Conservation (phyloP, 805 yeast genomes). For the Candida anglica region DNA sequence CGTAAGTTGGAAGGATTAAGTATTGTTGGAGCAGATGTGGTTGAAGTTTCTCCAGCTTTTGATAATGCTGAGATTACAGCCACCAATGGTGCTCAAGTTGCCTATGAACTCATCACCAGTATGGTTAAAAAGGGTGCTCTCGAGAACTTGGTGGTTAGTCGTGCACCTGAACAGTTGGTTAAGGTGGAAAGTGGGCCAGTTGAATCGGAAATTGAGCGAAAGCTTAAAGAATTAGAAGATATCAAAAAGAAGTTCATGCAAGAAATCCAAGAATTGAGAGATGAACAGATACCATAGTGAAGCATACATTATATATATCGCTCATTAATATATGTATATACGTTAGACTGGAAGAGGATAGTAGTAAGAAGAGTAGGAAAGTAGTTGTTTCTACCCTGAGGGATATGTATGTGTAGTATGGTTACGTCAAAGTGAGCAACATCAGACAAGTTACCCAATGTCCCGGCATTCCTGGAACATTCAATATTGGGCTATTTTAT, state of each 20-base stretch:
- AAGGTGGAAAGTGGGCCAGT: conserved; percentile 6
- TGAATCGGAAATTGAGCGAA: conserved; percentile 5
- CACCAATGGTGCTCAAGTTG: conserved; percentile 68
- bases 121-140: conserved; percentile 61
- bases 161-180: conserved; percentile 8
- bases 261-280: conserved; percentile 8
- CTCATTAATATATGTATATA: too few relatives aligned
- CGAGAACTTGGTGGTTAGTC: conserved; percentile 9
- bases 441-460: too few relatives aligned
- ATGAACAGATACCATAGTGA: neutral
- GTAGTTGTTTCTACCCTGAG: too few relatives aligned
- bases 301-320: too few relatives aligned
- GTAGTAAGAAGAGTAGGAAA: too few relatives aligned
- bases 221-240: conserved; percentile 11
- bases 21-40: conserved; percentile 54
- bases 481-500: too few relatives aligned
- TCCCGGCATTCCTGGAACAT: too few relatives aligned
- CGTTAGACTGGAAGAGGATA: too few relatives aligned
- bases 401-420: too few relatives aligned
- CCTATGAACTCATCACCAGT: conserved; percentile 65
- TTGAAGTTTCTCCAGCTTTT: conserved; percentile 60
- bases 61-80: conserved; percentile 66
- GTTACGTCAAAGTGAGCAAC: too few relatives aligned
- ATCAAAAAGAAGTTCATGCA: conserved; percentile 8
- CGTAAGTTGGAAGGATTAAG: conserved; percentile 41